Conservation (phyloP, 2,329 filamentous ascomycete genomes). For the Sporothrix brunneoviolacea region DNA sequence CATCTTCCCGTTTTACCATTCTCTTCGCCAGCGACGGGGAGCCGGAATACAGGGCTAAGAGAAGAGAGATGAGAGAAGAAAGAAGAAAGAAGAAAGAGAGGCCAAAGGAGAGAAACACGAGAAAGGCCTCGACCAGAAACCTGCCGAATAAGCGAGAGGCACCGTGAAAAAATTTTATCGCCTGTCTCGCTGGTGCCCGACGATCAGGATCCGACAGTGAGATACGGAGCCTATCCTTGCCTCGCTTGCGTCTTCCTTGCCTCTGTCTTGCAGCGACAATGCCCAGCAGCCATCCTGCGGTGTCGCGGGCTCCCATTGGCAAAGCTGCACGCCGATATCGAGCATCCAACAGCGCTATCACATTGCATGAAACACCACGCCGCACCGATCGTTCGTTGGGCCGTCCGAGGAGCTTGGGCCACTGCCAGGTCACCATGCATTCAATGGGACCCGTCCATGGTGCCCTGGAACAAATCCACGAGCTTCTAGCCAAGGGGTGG, state of each 20-base stretch:
- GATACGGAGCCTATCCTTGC: too few relatives aligned
- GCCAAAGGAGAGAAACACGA: background rate
- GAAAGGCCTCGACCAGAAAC: background rate
- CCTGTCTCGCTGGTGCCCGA: background rate
- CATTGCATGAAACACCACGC: background rate
- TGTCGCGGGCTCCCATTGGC: background rate
- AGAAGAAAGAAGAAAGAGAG: too few relatives aligned
- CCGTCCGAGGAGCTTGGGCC: conserved; percentile 8
- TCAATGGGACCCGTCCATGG: background rate
- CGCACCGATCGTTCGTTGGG: conserved; percentile 2
- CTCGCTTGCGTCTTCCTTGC: background rate
- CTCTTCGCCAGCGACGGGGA: too few relatives aligned
- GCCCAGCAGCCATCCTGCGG: background rate
- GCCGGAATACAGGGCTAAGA: too few relatives aligned
- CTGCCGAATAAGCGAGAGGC: background rate
- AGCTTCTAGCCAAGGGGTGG: background rate
- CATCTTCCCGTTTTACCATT: background rate
- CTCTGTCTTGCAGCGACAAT: background rate
- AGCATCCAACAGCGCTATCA: conserved; percentile 5
- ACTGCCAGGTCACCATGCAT: conserved; percentile 10
- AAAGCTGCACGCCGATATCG: conserved; percentile 2
- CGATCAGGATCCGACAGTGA: background rate
- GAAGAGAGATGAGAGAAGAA: too few relatives aligned
- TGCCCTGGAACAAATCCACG: background rate
- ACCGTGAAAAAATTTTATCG: background rate